A percentile compares a stretch with the other conserved stretches of the same genome.
Evolutionary conservation across 345 rosid species (phyloP).

Genomic region (Psidium friedrichsthalianum): DNA sequence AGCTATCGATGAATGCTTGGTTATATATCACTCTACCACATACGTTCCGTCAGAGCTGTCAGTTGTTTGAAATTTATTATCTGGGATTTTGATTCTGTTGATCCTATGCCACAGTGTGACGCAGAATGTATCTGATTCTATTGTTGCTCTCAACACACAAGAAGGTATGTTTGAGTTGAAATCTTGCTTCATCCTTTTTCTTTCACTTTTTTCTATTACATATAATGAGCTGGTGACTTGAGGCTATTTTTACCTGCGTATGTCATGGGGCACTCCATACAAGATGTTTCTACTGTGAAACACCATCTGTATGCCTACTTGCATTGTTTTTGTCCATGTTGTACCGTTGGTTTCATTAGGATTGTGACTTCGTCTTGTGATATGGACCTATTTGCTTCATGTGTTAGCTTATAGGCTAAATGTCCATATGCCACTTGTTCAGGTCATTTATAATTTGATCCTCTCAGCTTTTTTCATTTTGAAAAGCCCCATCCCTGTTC

Average conservation of each 20-base stretch:
- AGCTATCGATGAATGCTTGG: no score
- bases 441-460: not conserved
- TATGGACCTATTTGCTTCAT: not conserved
- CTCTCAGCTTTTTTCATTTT: not conserved
- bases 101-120: conserved; percentile 45
- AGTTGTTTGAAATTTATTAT: not conserved
- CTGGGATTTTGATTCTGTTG: not conserved
- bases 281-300: not conserved
- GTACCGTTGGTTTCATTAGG: not conserved
- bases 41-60: not conserved
- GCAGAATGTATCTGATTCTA: conserved; percentile 60
- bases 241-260: not conserved
- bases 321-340: not conserved
- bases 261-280: not conserved
- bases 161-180: conserved; percentile 39
- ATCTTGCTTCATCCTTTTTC: not conserved
- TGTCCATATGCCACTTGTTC: not conserved
- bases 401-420: not conserved
- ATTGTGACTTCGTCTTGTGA: not conserved
- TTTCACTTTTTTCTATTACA: not conserved
- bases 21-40: no score
- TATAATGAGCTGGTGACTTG: not conserved
- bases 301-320: not conserved
- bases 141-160: conserved; percentile 74
- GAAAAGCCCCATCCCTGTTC: not conserved